Base-by-base conservation (phyloP, 2,329 filamentous ascomycete genomes). In the Diaporthe velutina region DNA sequence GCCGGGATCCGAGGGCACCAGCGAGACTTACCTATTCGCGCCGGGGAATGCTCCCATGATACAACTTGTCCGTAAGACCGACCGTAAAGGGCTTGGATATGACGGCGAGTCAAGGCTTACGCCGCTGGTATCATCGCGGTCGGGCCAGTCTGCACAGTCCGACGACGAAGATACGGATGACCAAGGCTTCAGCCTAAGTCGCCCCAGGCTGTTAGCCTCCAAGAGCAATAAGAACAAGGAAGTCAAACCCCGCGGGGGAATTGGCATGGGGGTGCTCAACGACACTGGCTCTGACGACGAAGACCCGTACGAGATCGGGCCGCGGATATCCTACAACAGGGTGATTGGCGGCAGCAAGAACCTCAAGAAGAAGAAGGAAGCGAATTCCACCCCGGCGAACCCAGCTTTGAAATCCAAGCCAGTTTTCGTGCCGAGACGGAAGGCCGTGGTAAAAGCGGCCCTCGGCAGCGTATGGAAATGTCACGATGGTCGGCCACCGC, bases 281-380 rank as follows among this genome's bases (percentile, higher is more conserved):
- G 96, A 98, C 78, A 97, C 93, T 28, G 96, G 95, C 15, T 98
- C 96, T 6, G 97, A 98, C 78, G 96, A 98, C 60, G 97, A 98
- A 79, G 96, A 98, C 80, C 94, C 95, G 0, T 98, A 98, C 81
- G 94, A 96, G 74, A 93, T 98, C 71, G 96, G 96, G 0, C 97
- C 97, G 0, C 93, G 92, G 78, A 97, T 98, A 81, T 95, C 93
- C 17, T 98, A 98, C 83, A 98, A 94, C 79, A 91, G 92, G 54
- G 89, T 93, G 7, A 91, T 98, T 75, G 95, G 95, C 25, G 93
- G 93, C 0, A 93, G 96, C 77, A 98, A 94, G 83, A 93, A 93
- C 82, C 96, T 95, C 81, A 94, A 90, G 79, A 92, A 93, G 80
- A 91, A 90, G 55, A 87, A 88, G 74, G 82, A 81, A 25, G 77